Evolutionary conservation across 495 filamentous ascomycete genomes (phyloP), one percentile per base, ranked within the genome.

Genomic region (Xylaria scruposa): DNA sequence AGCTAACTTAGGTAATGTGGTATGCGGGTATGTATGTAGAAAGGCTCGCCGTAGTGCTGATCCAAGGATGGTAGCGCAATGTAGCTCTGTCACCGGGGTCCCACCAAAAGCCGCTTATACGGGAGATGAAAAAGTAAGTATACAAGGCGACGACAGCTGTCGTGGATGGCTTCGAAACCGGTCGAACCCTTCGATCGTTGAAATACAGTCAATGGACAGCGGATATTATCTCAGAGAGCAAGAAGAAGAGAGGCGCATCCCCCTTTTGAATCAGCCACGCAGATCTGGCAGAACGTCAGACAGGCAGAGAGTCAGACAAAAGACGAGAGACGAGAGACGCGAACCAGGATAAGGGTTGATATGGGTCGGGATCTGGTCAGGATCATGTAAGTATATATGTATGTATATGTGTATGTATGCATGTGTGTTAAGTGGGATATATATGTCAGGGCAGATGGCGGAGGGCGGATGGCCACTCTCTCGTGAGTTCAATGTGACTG

Each of bases 291-390:
- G 15, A 59, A 15, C 21, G 61, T 29, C 47, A 31, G 62, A 47
- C 21, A n/a, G 61, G 17, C 53, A 31, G 56, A 51, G 24, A 36
- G 51, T 21, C 49, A 63, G 40, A 62, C 56, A 64, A 26, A 56
- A 7, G 29, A 31, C 29, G 29, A 68, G 47, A 53, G 36, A 54
- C 17, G 63, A 44, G 67, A 44, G 29, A 61, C 46, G 36, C 56
- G 58, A 62, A 33, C 67, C 58, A 58, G 67, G 67, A 60, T 47
- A 33, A 54, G 44, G 53, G 51, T 15, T 46, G 62, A 12, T 26
- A 13, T 31, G 40, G 29, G 62, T 38, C 24, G 15, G 46, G 62
- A 26, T 47, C 40, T 49, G 26, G 29, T 58, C 53, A 58, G 53
- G 51, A 29, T 24, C 21, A 12, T 24, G 19, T 26, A 26, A 21